A percentile compares a stretch with the other conserved stretches of the same genome.
Evolutionary conservation across 1,284 basidiomycete species (phyloP).

Genomic region (Sporisorium iseilematis-ciliati): DNA sequence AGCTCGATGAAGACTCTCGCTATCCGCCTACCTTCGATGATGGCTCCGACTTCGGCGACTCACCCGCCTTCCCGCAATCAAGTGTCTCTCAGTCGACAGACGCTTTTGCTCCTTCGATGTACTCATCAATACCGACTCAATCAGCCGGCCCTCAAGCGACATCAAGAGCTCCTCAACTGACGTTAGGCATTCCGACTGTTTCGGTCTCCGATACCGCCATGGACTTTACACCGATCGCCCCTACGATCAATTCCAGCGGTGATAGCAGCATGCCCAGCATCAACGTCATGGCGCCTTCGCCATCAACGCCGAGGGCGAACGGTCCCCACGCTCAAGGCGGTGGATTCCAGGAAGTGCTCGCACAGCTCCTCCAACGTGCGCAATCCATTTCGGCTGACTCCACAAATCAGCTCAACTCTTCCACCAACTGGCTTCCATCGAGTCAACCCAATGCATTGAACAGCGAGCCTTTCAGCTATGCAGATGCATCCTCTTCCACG

Average conservation of each 20-base stretch:
- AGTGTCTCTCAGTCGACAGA: conserved; percentile 1
- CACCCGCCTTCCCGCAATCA: conserved; percentile 17
- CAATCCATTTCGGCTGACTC: conserved; percentile 9
- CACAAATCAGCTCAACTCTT: conserved; percentile 9
- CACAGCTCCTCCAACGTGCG: conserved; percentile 37
- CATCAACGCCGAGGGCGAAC: conserved; percentile 37
- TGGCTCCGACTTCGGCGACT: conserved; percentile 22
- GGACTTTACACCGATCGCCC: conserved; percentile 31
- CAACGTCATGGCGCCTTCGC: conserved; percentile 55
- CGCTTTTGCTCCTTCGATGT: conserved; percentile 6
- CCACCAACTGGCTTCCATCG: conserved; percentile 23
- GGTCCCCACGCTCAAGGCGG: conserved; percentile 24
- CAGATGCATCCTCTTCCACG: conserved; percentile 7
- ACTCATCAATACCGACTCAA: conserved; percentile 10
- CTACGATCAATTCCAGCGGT: conserved; percentile 10
- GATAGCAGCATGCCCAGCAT: conserved; percentile 45
- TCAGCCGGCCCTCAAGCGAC: conserved; percentile 1
- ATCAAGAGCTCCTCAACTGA: conserved; percentile 33
- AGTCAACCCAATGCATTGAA: conserved; percentile 11
- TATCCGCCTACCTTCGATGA: conserved; percentile 44
- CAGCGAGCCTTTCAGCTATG: conserved; percentile 38
- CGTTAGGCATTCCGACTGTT: conserved; percentile 41
- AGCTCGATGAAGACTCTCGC: conserved; percentile 36
- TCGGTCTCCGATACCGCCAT: conserved; percentile 45
- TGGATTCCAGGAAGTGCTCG: conserved; percentile 47